Evolutionary conservation across 2,329 filamentous ascomycete species (phyloP), one percentile per base, ranked within the genome.

Genomic region (Aspergillus texensis): DNA sequence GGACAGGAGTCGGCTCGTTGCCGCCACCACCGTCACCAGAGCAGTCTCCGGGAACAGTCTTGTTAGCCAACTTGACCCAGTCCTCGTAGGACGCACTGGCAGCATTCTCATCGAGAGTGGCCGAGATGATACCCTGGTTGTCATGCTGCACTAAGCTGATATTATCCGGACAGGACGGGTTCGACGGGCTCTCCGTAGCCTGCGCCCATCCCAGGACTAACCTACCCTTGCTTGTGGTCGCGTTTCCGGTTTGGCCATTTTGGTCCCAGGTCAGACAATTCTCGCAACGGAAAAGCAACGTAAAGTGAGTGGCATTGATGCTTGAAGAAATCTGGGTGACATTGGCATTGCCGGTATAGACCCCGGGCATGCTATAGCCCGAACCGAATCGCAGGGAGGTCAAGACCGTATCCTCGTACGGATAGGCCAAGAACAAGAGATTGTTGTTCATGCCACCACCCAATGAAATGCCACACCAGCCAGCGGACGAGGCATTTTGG

Each of bases 241-340:
- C 78, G 3, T 76, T 78, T 0, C 79, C 79, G 1, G 75, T 77
- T 41, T 78, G 76, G 4, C 82, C 83, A 30, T 81, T 78, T 46
- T 86, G 80, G 67, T 84, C 76, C 83, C 85, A 88, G 1, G 79
- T 70, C 26, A 86, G 78, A 72, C 86, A 88, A 67, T 82, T 81
- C 67, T 88, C 75, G 75, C 89, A 91, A 54, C 86, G 83, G 78
- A 89, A 91, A n/a, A 90, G 83, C 55, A 90, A 72, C 53, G 84
- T 84, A 74, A 86, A 91, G 67, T 85, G 79, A 30, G 84, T 86
- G 19, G 81, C 80, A 68, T 84, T 89, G 62, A 90, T 79, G 30
- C 78, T 82, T 16, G 84, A 83, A 16, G 84, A 85, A 65, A 91
- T 85, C 67, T 88, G 84, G 0, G 85, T 88, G 28, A 91, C 73